Conservation (phyloP, 163 green algal genomes). For the Scenedesmus sp. region DNA sequence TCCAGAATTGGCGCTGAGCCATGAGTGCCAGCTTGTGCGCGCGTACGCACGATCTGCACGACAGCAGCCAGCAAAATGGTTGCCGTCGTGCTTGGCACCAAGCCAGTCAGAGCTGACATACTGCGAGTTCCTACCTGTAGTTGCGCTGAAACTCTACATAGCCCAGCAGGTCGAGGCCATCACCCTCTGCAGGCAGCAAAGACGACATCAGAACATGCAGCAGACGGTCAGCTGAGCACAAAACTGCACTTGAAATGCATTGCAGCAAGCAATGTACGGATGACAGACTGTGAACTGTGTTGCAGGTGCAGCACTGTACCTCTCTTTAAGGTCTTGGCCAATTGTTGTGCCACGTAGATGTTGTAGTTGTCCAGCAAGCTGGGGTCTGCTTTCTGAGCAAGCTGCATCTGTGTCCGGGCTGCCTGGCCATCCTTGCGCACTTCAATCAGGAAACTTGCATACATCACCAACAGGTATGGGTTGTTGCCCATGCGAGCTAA, state of each 20-base stretch:
- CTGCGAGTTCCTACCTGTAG: conserved; percentile 5
- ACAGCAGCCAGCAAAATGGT: too few relatives aligned
- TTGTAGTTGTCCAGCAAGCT: conserved; percentile 50
- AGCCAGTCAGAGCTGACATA: not conserved
- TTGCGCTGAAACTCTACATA: conserved; percentile 47
- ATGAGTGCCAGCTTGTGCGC: conserved; percentile 56
- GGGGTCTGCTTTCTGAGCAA: conserved; percentile 52
- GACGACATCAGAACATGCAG: conserved; percentile 44
- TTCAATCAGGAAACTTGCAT: conserved; percentile 66
- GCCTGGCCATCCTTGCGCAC: conserved; percentile 55
- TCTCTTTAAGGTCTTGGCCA: conserved; percentile 25
- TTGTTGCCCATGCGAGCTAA: conserved; percentile 53
- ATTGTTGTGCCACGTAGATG: conserved; percentile 25
- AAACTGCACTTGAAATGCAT: too few relatives aligned
- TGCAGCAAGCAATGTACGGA: too few relatives aligned
- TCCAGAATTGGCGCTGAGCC: conserved; percentile 56
- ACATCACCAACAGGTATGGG: conserved; percentile 53
- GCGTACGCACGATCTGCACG: conserved; percentile 15
- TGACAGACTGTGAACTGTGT: too few relatives aligned
- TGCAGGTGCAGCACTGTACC: conserved; percentile 41
- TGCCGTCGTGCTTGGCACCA: too few relatives aligned
- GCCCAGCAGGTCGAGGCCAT: conserved; percentile 43
- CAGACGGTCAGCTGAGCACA: too few relatives aligned
- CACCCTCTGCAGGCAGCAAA: not conserved
- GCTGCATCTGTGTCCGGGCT: conserved; percentile 62